Percentiles rank a stretch among this genome's conserved stretches.
Conservation (phyloP, 179 eudicot species). For the Patellifolia procumbens region DNA sequence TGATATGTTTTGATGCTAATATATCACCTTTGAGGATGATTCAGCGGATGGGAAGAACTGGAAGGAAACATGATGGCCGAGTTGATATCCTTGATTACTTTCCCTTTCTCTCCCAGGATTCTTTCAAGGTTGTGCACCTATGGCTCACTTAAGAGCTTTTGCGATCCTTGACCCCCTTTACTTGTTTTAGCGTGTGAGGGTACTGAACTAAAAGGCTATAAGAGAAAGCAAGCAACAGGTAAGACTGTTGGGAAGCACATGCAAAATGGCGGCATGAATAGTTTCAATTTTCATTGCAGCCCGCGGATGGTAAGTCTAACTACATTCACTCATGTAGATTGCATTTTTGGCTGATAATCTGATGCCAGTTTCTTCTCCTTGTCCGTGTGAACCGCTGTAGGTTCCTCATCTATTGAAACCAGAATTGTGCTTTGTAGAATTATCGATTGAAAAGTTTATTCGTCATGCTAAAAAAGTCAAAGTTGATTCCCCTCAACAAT, state of each 20-base stretch:
- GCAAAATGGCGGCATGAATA: slow-evolving; percentile 85
- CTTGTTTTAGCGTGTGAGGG: slow-evolving; percentile 98
- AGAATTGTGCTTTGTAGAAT: slow-evolving; percentile 54
- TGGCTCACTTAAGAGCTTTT: slow-evolving; percentile 5
- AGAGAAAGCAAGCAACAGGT: slow-evolving; percentile 70
- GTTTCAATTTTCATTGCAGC: slow-evolving; percentile 83
- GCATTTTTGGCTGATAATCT: background rate
- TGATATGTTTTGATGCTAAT: slow-evolving; percentile 97
- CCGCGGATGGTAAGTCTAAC: slow-evolving; percentile 79
- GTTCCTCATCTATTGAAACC: slow-evolving; percentile 77
- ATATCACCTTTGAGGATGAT: slow-evolving; percentile 94
- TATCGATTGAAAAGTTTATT: slow-evolving; percentile 72
- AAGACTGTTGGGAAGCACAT: slow-evolving; percentile 70
- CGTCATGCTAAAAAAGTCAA: slow-evolving; percentile 62
- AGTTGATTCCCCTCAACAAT: slow-evolving; percentile 39
- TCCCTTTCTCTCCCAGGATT: background rate
- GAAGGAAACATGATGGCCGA: slow-evolving; percentile 96
- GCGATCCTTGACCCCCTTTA: slow-evolving; percentile 63
- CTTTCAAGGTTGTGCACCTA: background rate
- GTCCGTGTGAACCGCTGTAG: slow-evolving; percentile 36
- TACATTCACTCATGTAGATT: background rate
- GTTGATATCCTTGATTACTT: slow-evolving; percentile 99
- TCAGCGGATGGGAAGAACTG: slow-evolving; percentile 99
- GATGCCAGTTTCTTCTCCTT: slow-evolving; percentile 5
- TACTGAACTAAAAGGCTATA: slow-evolving; percentile 79